A percentile compares a stretch with the other conserved stretches of the same genome.
phyloP scores from a whole-genome alignment of 176 grass and related monocot genomes.

The Phyllostachys edulis region DNA sequence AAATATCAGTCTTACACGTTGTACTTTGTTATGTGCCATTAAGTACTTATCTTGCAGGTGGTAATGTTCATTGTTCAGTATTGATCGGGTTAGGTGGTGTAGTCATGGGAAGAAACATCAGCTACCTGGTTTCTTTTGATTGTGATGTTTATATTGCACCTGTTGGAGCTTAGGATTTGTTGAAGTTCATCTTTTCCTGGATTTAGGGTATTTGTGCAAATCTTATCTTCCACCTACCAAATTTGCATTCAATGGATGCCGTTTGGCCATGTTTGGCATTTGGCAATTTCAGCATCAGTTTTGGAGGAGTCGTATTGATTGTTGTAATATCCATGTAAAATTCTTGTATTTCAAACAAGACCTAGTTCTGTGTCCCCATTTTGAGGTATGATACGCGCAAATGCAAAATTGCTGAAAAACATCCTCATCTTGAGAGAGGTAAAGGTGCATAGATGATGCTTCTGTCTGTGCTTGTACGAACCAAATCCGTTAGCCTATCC shows the following conservation, averaged over 20 bases:
- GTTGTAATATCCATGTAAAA: neutral
- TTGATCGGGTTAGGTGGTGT: slow-evolving; percentile 45
- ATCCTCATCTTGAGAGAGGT: neutral
- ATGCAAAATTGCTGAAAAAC: neutral
- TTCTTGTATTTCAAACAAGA: neutral
- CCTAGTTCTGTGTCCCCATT: no score
- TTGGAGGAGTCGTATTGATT: neutral
- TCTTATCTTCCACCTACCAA: neutral
- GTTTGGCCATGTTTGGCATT: neutral
- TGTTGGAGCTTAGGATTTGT: slow-evolving; percentile 42
- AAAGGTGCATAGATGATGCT: neutral
- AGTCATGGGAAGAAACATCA: slow-evolving; percentile 37
- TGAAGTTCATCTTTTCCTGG: neutral
- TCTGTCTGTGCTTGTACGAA: neutral
- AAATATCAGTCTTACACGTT: slow-evolving; percentile 17
- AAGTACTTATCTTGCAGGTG: slow-evolving; percentile 7
- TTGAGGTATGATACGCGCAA: neutral
- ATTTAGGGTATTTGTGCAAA: slow-evolving; percentile 14
- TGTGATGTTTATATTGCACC: slow-evolving; percentile 35
- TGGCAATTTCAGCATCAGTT: neutral
- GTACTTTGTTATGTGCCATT: slow-evolving; percentile 42
- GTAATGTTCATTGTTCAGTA: slow-evolving; percentile 33
- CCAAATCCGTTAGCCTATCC: neutral
- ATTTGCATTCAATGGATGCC: neutral
- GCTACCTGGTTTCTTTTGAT: slow-evolving; percentile 49